These are phyloP conservation scores for Xylaria acuta DNA, from an alignment of 495 filamentous ascomycete species.

Conservation along the genomic window DNA sequence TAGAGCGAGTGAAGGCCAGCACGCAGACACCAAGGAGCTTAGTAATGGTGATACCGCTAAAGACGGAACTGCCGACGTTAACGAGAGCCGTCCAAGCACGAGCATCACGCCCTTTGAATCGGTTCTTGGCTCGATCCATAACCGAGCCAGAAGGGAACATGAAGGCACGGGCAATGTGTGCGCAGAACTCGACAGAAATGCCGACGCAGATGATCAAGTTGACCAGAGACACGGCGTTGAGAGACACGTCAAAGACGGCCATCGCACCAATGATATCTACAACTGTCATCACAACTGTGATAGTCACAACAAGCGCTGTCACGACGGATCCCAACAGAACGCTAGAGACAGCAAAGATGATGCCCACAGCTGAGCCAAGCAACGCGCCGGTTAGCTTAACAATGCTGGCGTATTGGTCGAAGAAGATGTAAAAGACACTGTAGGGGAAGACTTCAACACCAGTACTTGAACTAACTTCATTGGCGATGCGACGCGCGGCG, in stretches of 20 bases:
- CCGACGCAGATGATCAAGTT: slow-evolving; percentile 97
- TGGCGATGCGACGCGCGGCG: slow-evolving; percentile 87
- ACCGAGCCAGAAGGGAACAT: slow-evolving; percentile 83
- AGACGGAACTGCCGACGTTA: slow-evolving; percentile 91
- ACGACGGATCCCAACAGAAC: slow-evolving; percentile 81
- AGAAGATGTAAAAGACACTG: slow-evolving; percentile 97
- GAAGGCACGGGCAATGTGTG: slow-evolving; percentile 94
- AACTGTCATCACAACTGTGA: slow-evolving; percentile 89
- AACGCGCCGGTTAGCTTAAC: slow-evolving; percentile 77
- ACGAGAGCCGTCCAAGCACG: slow-evolving; percentile 90
- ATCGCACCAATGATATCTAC: slow-evolving; percentile 95
- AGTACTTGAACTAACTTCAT: slow-evolving; percentile 69
- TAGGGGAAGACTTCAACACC: slow-evolving; percentile 89
- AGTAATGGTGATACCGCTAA: slow-evolving; percentile 94
- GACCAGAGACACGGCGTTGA: slow-evolving; percentile 96
- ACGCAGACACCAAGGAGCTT: slow-evolving; percentile 93
- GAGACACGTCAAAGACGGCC: slow-evolving; percentile 85
- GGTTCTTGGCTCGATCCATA: slow-evolving; percentile 72
- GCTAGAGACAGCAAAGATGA: slow-evolving; percentile 80
- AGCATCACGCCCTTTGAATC: slow-evolving; percentile 78
- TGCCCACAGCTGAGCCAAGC: slow-evolving; percentile 79
- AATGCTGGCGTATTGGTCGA: slow-evolving; percentile 93
- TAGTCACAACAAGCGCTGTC: slow-evolving; percentile 81
- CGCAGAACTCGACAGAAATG: slow-evolving; percentile 96
- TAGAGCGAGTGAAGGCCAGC: slow-evolving; percentile 90